Conservation (phyloP, 2,329 filamentous ascomycete genomes). For the Diaporthe velutina region DNA sequence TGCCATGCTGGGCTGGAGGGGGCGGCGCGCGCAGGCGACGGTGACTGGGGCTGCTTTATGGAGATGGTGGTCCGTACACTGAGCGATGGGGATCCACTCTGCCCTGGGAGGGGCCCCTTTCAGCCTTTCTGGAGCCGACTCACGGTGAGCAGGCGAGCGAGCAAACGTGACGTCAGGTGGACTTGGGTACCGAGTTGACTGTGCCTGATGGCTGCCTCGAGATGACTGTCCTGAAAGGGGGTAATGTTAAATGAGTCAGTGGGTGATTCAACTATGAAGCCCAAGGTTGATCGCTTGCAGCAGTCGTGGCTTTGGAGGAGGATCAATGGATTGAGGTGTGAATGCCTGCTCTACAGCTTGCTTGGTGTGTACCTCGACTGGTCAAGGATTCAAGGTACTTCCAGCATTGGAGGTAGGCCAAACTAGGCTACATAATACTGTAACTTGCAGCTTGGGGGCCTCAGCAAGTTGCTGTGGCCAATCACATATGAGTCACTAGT, state of each 20-base stretch:
- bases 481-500: constrained; percentile 1
- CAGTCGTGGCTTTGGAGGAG: neutral
- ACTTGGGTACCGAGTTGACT: neutral
- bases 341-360: neutral
- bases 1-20: constrained; percentile 58
- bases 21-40: neutral
- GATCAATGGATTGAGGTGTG: neutral
- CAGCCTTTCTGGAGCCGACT: constrained; percentile 20
- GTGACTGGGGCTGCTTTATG: constrained; percentile 21
- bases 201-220: neutral
- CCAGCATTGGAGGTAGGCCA: neutral
- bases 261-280: neutral
- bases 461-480: neutral
- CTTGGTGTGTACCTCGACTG: neutral
- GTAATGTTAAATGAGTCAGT: neutral
- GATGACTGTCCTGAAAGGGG: neutral
- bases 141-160: constrained; percentile 4
- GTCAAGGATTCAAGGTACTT: neutral
- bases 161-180: constrained; percentile 36
- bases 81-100: constrained; percentile 8
- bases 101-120: neutral
- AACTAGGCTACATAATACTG: neutral
- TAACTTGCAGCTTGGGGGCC: constrained; percentile 19
- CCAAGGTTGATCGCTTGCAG: neutral
- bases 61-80: neutral